Evolutionary conservation across 140 eudicot genomes (phyloP), one percentile per base, ranked within the genome.

Genomic region (Eryngium alpinum): DNA sequence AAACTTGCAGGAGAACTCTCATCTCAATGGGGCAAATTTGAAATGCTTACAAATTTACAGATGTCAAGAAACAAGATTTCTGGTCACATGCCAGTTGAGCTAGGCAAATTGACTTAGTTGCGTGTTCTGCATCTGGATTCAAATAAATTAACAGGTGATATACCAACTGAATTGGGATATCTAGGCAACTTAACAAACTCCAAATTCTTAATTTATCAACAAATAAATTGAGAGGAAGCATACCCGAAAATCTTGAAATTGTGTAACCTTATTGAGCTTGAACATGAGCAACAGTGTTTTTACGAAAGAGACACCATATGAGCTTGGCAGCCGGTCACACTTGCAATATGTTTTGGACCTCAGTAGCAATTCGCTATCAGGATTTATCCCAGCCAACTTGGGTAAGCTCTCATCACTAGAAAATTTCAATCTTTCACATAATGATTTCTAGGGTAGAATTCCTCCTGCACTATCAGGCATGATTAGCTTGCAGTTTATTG

Each of bases 331-430:
- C 80, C 87, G 92, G 77, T 34, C 24, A 75, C 24, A 15, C 9
- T 82, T 94, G 77, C 94, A 86, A 79, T 53, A 51, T 50, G 66
- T 88, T 28, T 72, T 94, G 86, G 99, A 94, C 79, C 92, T 92
- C 6, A 95, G 99, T 80, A 82, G 85, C 89, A 95, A 95, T 76
- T 88, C 87, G 21, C 83, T 95, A 31, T 83, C 99, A 12, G 97
- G 95, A 27, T 28, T 72, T 29, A 89, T 95, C 15, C 97, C 99
- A 13, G 57, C 81, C 21, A 83, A 81, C 57, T 86, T 92, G 72
- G 90, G 85, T 38, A 89, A 85, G 65, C 94, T 95, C 17, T 60
- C 21, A 32, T 59, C 82, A 28, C 85, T 92, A 81, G 88, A 88
- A 62, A 82, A 24, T 81, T 86, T 94, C 66, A 92, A 94, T 74